Percentiles rank a stretch among this genome's conserved stretches.
Evolutionary conservation across 352 stramenopile genomes (phyloP).

Genomic region (Lagenidium sp.): DNA sequence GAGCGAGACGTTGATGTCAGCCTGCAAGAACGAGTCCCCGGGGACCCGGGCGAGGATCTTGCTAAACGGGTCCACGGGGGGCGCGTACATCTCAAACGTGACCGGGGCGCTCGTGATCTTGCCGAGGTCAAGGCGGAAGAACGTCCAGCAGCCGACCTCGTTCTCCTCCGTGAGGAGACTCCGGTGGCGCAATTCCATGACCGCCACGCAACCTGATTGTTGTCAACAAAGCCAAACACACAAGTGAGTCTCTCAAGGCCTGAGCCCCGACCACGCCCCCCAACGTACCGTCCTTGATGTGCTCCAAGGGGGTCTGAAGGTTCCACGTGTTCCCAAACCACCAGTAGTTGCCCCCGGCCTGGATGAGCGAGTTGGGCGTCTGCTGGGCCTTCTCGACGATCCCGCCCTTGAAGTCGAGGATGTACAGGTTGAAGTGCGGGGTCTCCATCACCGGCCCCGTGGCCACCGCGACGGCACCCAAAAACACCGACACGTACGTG

Average conservation of each 20-base stretch:
- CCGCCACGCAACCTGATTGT: constrained; percentile 59
- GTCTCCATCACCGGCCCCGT: constrained; percentile 83
- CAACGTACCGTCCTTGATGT: constrained; percentile 76
- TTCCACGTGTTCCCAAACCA: constrained; percentile 88
- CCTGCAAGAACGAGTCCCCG: constrained; percentile 83
- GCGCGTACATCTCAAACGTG: constrained; percentile 86
- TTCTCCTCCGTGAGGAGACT: constrained; percentile 78
- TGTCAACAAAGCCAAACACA: constrained; percentile 4
- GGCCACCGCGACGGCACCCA: constrained; percentile 70
- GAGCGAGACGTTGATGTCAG: constrained; percentile 83
- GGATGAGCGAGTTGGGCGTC: constrained; percentile 81
- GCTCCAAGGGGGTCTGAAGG: constrained; percentile 75
- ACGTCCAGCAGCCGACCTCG: constrained; percentile 86
- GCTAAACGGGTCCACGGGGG: constrained; percentile 74
- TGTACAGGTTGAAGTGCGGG: constrained; percentile 82
- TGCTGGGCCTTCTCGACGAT: constrained; percentile 66
- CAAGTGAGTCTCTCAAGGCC: no score
- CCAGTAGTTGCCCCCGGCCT: constrained; percentile 81
- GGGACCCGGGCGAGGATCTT: constrained; percentile 81
- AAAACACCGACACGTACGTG: constrained; percentile 83
- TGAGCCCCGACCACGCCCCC: no score
- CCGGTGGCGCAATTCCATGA: constrained; percentile 82
- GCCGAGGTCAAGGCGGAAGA: constrained; percentile 83
- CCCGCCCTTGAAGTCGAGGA: constrained; percentile 62
- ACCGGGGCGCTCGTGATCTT: constrained; percentile 81